Evolutionary conservation across 1,139 yeast genomes (phyloP), one percentile per base, ranked within the genome.

Genomic region (Pichia sp.): DNA sequence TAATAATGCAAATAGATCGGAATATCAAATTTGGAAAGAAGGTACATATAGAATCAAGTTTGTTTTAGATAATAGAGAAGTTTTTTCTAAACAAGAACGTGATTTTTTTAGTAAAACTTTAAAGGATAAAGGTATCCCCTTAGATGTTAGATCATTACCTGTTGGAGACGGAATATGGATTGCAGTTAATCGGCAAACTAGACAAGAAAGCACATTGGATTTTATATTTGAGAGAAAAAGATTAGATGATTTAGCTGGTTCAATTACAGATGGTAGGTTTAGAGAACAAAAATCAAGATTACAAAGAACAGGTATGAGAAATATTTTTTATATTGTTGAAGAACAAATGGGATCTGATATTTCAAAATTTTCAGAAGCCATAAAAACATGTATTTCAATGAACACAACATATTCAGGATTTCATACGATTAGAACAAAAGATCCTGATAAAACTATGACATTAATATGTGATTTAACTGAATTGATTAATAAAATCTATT

Each of bases 111-210:
- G 69, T 6, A 71, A 68, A 4, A 76, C 82, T 35, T 66, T 92
- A n/a, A 59, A 57, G 1, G 58, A 68, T 12, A 62, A 71, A 26
- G 80, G 80, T 0, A 67, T 85, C 1, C 63, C 66, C 4, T 70
- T 78, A 42, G 82, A 77, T 24, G 76, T 75, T 0, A 64, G 77
- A 41, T 69, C 84, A 1, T 67, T 94, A 34, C 68, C 95, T 0
- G 78, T 90, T 2, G 97, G 98, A 1, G 99, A 94, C 67, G 80
- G 83, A 1, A 55, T 85, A 9, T 94, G 98, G 98, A 72, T 89
- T 4, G 98, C 97, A 0, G 73, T 73, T 48, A 75, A 89, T 57
- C 73, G 67, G 42, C 56, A 51, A 0, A 76, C 86, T 0, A 72
- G 74, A 1, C 73, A 74, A 47, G 82, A 81, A 47, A 89, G 82